phyloP scores from a whole-genome alignment of 1,139 yeast genomes.

The Magnusiomyces paraingens region DNA sequence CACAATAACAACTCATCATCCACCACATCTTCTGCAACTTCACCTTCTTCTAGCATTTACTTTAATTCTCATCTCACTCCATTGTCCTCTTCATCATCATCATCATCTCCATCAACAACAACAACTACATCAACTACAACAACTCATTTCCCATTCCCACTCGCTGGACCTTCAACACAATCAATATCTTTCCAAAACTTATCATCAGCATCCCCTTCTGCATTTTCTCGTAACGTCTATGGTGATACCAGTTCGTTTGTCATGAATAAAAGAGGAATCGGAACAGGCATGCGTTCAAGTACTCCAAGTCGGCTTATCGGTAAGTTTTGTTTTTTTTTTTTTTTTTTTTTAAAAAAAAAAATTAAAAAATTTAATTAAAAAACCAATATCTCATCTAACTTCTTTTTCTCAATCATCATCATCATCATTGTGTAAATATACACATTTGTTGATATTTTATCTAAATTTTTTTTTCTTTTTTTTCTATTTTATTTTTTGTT shows the following conservation, averaged over 20 bases:
- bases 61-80: not conserved
- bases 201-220: not conserved
- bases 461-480: no score
- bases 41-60: not conserved
- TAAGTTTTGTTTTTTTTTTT: no score
- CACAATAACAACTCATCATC: conserved; percentile 5
- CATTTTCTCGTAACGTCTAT: not conserved
- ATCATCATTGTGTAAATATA: no score
- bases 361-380: no score
- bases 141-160: not conserved
- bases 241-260: not conserved
- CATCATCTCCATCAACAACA: not conserved
- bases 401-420: no score
- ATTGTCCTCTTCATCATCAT: not conserved
- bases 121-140: not conserved
- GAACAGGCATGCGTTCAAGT: not conserved
- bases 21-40: conserved; percentile 11
- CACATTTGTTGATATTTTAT: no score
- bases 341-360: no score
- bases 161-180: not conserved
- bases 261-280: not conserved
- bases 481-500: no score
- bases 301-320: not conserved
- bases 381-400: no score
- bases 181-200: not conserved